Conservation (phyloP, 805 yeast species). For the Komagataella ulmi region DNA sequence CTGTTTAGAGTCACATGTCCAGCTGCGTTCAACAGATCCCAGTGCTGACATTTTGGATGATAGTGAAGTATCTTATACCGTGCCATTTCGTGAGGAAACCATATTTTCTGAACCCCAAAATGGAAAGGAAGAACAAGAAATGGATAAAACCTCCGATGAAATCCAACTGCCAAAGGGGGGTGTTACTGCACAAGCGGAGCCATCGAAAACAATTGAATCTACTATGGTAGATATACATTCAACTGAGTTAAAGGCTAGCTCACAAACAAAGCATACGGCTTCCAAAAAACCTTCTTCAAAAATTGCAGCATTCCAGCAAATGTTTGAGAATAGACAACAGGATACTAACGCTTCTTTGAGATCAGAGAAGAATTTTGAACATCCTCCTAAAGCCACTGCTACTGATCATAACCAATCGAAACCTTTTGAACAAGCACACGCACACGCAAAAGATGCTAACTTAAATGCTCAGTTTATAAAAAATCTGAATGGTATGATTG, state of each 20-base stretch:
- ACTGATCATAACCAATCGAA: not conserved
- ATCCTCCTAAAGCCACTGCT: not conserved
- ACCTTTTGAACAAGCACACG: not conserved
- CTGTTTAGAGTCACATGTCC: not conserved
- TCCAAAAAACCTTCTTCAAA: slow-evolving; percentile 71
- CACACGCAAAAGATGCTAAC: slow-evolving; percentile 3
- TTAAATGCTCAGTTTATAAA: slow-evolving; percentile 35
- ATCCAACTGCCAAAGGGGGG: not conserved
- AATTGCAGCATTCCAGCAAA: slow-evolving; percentile 72
- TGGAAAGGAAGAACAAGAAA: not conserved
- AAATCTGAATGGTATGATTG: slow-evolving; percentile 45
- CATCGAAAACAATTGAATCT: not conserved
- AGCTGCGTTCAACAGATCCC: not conserved
- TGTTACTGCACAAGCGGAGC: not conserved
- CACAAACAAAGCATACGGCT: slow-evolving; percentile 34
- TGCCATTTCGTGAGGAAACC: not conserved
- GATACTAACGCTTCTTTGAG: no score
- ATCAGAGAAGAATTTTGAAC: not conserved
- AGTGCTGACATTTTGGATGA: not conserved
- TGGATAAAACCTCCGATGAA: no score
- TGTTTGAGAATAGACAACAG: slow-evolving; percentile 40
- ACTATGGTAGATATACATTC: not conserved
- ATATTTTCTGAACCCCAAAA: not conserved
- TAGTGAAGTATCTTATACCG: not conserved
- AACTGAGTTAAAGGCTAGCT: not conserved